phyloP scores from a whole-genome alignment of 345 rosid species.

The Anacardium occidentale region DNA sequence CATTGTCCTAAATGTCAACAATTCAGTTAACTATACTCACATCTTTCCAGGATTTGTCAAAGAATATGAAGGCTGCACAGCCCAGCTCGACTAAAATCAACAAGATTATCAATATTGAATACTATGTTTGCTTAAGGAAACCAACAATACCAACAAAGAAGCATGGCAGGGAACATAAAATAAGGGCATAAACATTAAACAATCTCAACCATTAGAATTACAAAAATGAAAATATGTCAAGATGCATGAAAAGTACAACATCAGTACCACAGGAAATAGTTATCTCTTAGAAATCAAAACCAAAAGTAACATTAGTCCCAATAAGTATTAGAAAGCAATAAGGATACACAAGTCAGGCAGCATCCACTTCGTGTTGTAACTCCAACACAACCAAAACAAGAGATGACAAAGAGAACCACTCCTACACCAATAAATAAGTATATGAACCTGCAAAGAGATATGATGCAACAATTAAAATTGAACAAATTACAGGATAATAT shows the following conservation, averaged over 20 bases:
- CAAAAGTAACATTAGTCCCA: not conserved
- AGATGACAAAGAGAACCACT: slow-evolving; percentile 69
- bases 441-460: slow-evolving; percentile 70
- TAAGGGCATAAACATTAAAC: not conserved
- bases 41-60: slow-evolving; percentile 82
- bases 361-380: slow-evolving; percentile 76
- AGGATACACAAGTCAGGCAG: slow-evolving; percentile 98
- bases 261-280: slow-evolving; percentile 2
- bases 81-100: slow-evolving; percentile 91
- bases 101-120: slow-evolving; percentile 66
- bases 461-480: slow-evolving; percentile 18
- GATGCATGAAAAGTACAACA: not conserved
- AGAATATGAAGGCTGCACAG: slow-evolving; percentile 84
- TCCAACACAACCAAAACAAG: slow-evolving; percentile 93
- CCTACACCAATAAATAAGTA: slow-evolving; percentile 87
- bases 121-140: slow-evolving; percentile 76
- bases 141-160: slow-evolving; percentile 19
- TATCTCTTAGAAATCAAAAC: not conserved
- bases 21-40: slow-evolving; percentile 42
- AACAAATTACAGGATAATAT: slow-evolving; percentile 4
- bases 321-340: slow-evolving; percentile 12
- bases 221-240: not conserved
- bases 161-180: not conserved
- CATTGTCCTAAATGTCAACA: slow-evolving; percentile 8
- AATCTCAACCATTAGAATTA: slow-evolving; percentile 1